A percentile compares a stretch with the other conserved stretches of the same genome.
phyloP scores from a whole-genome alignment of 768 basidiomycete genomes.

The Calocybe indica region DNA sequence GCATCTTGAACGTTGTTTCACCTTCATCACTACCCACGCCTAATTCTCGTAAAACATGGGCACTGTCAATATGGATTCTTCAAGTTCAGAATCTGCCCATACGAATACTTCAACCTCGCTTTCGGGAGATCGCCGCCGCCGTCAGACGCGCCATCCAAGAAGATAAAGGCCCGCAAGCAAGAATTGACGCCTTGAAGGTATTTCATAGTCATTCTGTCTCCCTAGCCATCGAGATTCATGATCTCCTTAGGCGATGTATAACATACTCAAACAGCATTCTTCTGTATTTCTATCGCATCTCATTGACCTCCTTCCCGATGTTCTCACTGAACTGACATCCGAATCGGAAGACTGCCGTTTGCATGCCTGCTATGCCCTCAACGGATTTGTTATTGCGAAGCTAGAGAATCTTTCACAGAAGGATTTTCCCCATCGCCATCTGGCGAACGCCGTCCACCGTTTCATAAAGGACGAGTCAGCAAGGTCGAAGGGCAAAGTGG shows the following conservation, averaged over 20 bases:
- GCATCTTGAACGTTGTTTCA: conserved; percentile 36
- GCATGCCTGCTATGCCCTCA: conserved; percentile 52
- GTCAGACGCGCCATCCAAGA: conserved; percentile 30
- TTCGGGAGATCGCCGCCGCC: conserved; percentile 23
- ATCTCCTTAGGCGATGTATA: conserved; percentile 24
- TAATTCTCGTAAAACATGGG: conserved; percentile 36
- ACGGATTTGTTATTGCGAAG: conserved; percentile 45
- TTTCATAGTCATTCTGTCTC: not conserved
- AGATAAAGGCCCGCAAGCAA: conserved; percentile 25
- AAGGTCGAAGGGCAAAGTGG: not conserved
- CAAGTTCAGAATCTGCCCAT: conserved; percentile 42
- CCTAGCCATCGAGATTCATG: not conserved
- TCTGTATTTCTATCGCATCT: conserved; percentile 43
- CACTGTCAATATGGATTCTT: conserved; percentile 44
- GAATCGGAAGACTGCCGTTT: conserved; percentile 29
- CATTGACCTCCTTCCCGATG: conserved; percentile 37
- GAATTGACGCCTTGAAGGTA: conserved; percentile 28
- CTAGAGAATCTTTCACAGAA: conserved; percentile 11
- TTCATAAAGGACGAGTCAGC: conserved; percentile 20
- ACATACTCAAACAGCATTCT: conserved; percentile 34
- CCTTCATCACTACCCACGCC: conserved; percentile 26
- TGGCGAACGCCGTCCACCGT: conserved; percentile 18
- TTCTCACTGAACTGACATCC: conserved; percentile 23
- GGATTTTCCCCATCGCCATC: conserved; percentile 15
- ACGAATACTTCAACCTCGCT: conserved; percentile 25